Base-by-base conservation (phyloP, 2,329 filamentous ascomycete species). In the Hortaea sp. region DNA sequence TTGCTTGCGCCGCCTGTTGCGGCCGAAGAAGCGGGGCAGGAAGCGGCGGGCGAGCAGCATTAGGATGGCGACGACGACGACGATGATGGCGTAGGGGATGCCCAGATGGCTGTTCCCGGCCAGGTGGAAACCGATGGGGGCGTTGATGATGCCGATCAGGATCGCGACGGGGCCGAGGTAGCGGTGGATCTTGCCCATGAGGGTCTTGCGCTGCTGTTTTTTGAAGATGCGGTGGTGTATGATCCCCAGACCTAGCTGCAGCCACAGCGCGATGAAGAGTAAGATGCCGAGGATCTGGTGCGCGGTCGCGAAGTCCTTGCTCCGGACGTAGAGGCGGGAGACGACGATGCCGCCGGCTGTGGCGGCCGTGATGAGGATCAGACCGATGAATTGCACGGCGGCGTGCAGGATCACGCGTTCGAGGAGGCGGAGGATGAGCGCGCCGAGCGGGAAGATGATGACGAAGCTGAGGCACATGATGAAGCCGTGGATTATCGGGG, bases 281-380 rank as follows among this genome's bases (percentile, higher is more conserved):
- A 81, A 57, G 47, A 78, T 67, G 6, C 79, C 79, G 47, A 83
- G 64, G 42, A 82, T 67, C 56, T 82, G 78, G 55, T 82, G 79
- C 6, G 50, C 49, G 34, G 57, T 53, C 40, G 38, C 43, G 47
- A 55, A 53, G 37, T 42, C 4, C 39, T 50, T 54, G 41, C 47
- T 50, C 37, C 48, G 39, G 38, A 53, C 49, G 49, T 61, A 69
- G 43, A 63, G 49, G 3, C 51, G 52, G 39, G 63, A 66, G 7
- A 68, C 63, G 10, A 62, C 57, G 41, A 70, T 67, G 3, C 70
- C 71, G 27, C 72, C 55, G 0, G 58, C 60, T 31, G 66, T 67
- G 0, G 63, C 63, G 3, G 66, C 54, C 1, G 64, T 34, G 9
- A 68, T 57, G 9, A 68, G 58, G 1, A 65, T 49, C 7, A 66